A percentile compares a stretch with the other conserved stretches of the same genome.
phyloP scores from a whole-genome alignment of 2,329 filamentous ascomycete species.

The Mollisiaceae sp. region DNA sequence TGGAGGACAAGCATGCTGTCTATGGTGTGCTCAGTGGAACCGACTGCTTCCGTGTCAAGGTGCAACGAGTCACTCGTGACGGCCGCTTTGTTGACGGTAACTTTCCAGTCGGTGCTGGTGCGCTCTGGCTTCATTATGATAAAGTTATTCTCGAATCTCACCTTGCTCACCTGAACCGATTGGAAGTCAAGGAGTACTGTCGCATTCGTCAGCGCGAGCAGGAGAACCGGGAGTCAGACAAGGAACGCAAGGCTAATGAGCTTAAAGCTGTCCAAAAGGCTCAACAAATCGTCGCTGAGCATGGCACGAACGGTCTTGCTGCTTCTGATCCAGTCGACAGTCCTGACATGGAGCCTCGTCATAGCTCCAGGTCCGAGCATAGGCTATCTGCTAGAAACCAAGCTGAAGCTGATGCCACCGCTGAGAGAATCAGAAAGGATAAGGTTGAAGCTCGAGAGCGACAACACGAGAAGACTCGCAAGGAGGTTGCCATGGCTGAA shows the following conservation, averaged over 20 bases:
- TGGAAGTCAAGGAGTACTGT: slow-evolving; percentile 68
- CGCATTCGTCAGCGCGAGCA: slow-evolving; percentile 64
- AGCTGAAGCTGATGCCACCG: slow-evolving; percentile 30
- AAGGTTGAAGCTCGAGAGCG: slow-evolving; percentile 36
- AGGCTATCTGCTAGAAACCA: slow-evolving; percentile 35
- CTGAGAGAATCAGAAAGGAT: slow-evolving; percentile 33
- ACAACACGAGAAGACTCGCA: slow-evolving; percentile 38
- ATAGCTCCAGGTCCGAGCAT: slow-evolving; percentile 38
- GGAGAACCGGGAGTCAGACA: slow-evolving; percentile 56
- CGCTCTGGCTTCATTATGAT: slow-evolving; percentile 66
- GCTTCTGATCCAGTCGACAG: slow-evolving; percentile 19
- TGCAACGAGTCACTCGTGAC: slow-evolving; percentile 64
- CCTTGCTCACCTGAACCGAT: slow-evolving; percentile 54
- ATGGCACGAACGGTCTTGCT: slow-evolving; percentile 21
- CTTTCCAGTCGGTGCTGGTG: slow-evolving; percentile 64
- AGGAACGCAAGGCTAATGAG: slow-evolving; percentile 55
- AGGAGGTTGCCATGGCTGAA: slow-evolving; percentile 38
- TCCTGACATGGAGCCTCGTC: slow-evolving; percentile 37
- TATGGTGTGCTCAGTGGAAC: slow-evolving; percentile 66
- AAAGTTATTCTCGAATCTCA: slow-evolving; percentile 64
- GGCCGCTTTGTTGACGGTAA: slow-evolving; percentile 63
- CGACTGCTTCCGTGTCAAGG: slow-evolving; percentile 69
- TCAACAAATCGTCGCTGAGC: slow-evolving; percentile 29
- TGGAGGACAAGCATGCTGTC: slow-evolving; percentile 63
- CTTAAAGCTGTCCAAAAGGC: slow-evolving; percentile 35